Conservation (phyloP, 2,329 filamentous ascomycete genomes). For the Colletotrichum cereale region DNA sequence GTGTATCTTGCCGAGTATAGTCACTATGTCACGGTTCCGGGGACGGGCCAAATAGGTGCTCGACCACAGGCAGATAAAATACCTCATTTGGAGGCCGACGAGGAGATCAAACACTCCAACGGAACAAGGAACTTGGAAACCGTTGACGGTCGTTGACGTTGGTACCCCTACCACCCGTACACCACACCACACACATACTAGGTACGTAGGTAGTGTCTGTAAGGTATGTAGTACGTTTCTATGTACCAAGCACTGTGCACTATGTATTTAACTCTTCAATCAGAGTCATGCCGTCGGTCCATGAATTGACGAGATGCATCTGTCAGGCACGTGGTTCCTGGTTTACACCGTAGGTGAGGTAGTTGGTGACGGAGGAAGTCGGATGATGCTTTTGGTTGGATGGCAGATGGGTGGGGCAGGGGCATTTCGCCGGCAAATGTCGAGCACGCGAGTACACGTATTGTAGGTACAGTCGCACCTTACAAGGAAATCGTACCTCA, state of each 20-base stretch:
- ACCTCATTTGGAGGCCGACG: constrained; percentile 2
- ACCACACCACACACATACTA: neutral
- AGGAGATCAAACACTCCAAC: neutral
- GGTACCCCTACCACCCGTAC: neutral
- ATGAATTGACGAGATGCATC: constrained; percentile 1
- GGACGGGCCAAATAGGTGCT: constrained; percentile 7
- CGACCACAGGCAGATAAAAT: neutral
- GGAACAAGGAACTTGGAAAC: neutral
- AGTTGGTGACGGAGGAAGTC: neutral
- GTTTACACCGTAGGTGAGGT: too few relatives aligned
- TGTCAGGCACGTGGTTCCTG: neutral
- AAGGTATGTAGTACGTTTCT: too few relatives aligned
- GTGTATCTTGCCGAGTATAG: neutral
- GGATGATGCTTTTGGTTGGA: neutral
- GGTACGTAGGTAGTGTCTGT: neutral
- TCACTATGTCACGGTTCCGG: neutral
- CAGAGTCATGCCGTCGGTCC: neutral
- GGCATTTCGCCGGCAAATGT: neutral
- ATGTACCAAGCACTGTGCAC: neutral
- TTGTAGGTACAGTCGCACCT: neutral
- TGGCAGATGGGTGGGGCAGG: neutral
- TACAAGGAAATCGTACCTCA: neutral
- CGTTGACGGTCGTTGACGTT: neutral
- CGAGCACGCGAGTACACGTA: neutral
- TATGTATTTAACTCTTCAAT: neutral